Conservation (phyloP, 495 filamentous ascomycete genomes). For the Cercophora sp. region DNA sequence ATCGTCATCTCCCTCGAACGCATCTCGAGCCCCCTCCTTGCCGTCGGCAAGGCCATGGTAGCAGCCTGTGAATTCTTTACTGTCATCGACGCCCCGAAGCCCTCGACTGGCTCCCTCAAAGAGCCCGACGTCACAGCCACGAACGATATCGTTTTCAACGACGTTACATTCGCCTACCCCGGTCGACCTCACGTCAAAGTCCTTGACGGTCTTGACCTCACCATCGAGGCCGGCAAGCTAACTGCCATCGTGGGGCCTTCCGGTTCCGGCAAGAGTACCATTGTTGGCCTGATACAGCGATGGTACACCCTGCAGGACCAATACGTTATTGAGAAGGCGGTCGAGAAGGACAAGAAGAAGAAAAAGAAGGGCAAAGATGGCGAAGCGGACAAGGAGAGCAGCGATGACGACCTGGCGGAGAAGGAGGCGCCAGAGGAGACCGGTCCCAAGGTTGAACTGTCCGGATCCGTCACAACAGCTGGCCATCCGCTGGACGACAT, state of each 20-base stretch:
- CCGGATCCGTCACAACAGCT: constrained; percentile 49
- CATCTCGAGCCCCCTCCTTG: constrained; percentile 47
- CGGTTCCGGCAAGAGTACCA: constrained; percentile 67
- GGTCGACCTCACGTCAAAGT: constrained; percentile 57
- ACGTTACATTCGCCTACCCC: constrained; percentile 64
- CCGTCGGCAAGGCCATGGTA: constrained; percentile 47
- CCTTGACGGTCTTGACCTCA: constrained; percentile 48
- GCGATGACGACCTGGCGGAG: too few relatives aligned
- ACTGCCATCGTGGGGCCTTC: constrained; percentile 82
- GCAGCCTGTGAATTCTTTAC: constrained; percentile 54
- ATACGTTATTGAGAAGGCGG: too few relatives aligned
- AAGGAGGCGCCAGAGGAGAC: too few relatives aligned
- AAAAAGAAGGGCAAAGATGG: constrained; percentile 36
- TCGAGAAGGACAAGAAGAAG: too few relatives aligned
- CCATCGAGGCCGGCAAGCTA: constrained; percentile 71
- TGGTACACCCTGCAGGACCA: constrained; percentile 56
- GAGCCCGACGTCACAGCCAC: constrained; percentile 42
- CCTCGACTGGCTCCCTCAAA: constrained; percentile 41
- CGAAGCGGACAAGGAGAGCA: constrained; percentile 33
- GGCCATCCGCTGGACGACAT: constrained; percentile 48
- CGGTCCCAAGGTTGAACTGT: too few relatives aligned
- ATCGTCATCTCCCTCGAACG: constrained; percentile 47
- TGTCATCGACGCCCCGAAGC: constrained; percentile 51
- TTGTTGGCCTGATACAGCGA: constrained; percentile 59
- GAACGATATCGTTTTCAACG: constrained; percentile 53